Conservation (phyloP, 2,329 filamentous ascomycete genomes). For the Ophiostoma himal-ulmi region DNA sequence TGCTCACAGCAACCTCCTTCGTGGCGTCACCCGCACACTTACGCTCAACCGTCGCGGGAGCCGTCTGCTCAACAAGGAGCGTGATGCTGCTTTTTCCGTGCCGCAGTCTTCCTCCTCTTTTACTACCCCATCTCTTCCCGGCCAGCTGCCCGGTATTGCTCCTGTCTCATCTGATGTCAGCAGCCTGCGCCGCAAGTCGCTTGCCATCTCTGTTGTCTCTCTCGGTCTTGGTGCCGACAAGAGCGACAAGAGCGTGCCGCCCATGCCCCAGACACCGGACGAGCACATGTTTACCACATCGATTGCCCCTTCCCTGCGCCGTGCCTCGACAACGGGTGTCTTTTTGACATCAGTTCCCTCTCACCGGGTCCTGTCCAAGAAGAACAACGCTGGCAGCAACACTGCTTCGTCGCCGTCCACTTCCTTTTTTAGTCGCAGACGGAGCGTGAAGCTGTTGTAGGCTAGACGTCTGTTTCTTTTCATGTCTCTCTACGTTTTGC, state of each 20-base stretch:
- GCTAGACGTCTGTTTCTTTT: not conserved
- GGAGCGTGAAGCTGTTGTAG: slow-evolving; percentile 19
- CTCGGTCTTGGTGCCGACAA: not conserved
- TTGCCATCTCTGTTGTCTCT: slow-evolving; percentile 18
- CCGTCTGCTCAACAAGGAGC: slow-evolving; percentile 40
- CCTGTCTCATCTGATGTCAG: not conserved
- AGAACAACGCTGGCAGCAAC: slow-evolving; percentile 32
- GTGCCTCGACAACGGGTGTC: slow-evolving; percentile 30
- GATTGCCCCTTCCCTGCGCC: slow-evolving; percentile 10
- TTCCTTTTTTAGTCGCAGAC: slow-evolving; percentile 16
- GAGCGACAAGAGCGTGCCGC: slow-evolving; percentile 36
- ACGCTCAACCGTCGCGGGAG: slow-evolving; percentile 52
- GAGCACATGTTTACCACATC: slow-evolving; percentile 17
- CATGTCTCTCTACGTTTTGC: not conserved
- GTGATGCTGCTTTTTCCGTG: slow-evolving; percentile 21
- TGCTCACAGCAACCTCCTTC: slow-evolving; percentile 38
- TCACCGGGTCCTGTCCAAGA: slow-evolving; percentile 28
- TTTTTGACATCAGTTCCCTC: slow-evolving; percentile 23
- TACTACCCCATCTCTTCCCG: not conserved
- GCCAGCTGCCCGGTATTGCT: slow-evolving; percentile 24
- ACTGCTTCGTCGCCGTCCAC: not conserved
- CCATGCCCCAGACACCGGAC: slow-evolving; percentile 26
- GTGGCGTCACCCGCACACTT: slow-evolving; percentile 44
- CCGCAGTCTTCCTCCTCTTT: not conserved
- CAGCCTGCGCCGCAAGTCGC: slow-evolving; percentile 23